These are phyloP conservation scores for Trichoderma harzianum DNA, from an alignment of 2,329 filamentous ascomycete species.

Conservation along the genomic window DNA sequence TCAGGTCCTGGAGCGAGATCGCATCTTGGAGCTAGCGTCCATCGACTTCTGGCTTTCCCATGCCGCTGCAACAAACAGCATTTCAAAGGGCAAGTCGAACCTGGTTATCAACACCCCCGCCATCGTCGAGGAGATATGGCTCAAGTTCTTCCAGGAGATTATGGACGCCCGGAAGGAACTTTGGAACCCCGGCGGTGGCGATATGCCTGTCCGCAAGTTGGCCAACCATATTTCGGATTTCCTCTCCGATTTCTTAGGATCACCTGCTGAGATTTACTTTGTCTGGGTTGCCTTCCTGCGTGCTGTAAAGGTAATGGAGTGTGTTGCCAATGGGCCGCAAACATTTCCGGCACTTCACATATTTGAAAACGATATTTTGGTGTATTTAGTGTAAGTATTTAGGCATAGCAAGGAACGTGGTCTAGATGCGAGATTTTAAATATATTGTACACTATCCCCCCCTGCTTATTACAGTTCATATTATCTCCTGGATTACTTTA, in stretches of 20 bases:
- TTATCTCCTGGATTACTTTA: too few relatives aligned
- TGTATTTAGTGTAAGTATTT: not conserved
- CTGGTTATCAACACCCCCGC: not conserved
- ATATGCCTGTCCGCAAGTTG: not conserved
- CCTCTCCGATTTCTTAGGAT: not conserved
- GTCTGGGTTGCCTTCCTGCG: not conserved
- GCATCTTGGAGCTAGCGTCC: too few relatives aligned
- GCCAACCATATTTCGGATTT: not conserved
- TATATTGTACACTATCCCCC: too few relatives aligned
- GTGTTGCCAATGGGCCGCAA: not conserved
- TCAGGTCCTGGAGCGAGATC: too few relatives aligned
- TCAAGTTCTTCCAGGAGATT: not conserved
- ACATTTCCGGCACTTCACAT: not conserved
- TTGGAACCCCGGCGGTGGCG: not conserved
- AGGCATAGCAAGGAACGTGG: too few relatives aligned
- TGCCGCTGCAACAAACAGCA: not conserved
- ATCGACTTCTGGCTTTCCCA: too few relatives aligned
- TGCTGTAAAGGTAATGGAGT: not conserved
- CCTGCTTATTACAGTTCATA: too few relatives aligned
- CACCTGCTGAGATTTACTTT: not conserved
- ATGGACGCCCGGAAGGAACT: fast-evolving
- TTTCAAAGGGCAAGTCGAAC: not conserved
- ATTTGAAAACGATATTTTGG: not conserved
- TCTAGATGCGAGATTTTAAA: too few relatives aligned
- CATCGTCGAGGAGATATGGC: not conserved